Evolutionary conservation across 2,329 filamentous ascomycete genomes (phyloP).

Genomic region (Neurospora sp.): DNA sequence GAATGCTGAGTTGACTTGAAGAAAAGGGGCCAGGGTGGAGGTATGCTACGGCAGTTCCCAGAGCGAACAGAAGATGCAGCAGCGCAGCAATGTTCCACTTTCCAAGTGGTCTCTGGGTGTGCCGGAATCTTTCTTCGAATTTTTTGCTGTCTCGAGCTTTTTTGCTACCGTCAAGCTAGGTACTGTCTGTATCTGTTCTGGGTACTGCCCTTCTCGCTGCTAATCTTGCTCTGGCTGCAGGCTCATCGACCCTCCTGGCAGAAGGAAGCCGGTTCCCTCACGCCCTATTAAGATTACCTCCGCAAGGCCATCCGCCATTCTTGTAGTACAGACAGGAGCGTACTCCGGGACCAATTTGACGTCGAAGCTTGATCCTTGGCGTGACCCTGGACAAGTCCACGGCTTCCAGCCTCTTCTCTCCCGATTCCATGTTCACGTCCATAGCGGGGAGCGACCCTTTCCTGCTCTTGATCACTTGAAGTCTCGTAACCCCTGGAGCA

Average conservation of each 20-base stretch:
- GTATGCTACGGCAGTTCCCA: constrained; percentile 28
- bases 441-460: neutral
- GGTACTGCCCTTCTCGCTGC: constrained; percentile 41
- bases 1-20: neutral
- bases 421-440: neutral
- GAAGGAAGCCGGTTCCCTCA: constrained; percentile 17
- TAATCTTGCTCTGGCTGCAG: constrained; percentile 34
- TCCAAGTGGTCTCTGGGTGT: constrained; percentile 10
- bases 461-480: neutral
- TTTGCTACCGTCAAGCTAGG: constrained; percentile 64
- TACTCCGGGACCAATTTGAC: constrained; percentile 19
- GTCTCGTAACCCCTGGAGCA: neutral
- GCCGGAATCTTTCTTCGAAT: constrained; percentile 23
- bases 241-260: constrained; percentile 16
- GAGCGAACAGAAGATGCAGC: constrained; percentile 29
- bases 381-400: constrained; percentile 9
- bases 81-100: constrained; percentile 25
- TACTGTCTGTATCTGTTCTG: constrained; percentile 35
- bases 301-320: constrained; percentile 22
- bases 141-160: constrained; percentile 32
- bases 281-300: constrained; percentile 32
- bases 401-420: constrained; percentile 2
- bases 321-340: constrained; percentile 25
- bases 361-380: constrained; percentile 17
- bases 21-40: constrained; percentile 10